Conservation (phyloP, 2,329 filamentous ascomycete genomes). For the Fusarium metavorans region DNA sequence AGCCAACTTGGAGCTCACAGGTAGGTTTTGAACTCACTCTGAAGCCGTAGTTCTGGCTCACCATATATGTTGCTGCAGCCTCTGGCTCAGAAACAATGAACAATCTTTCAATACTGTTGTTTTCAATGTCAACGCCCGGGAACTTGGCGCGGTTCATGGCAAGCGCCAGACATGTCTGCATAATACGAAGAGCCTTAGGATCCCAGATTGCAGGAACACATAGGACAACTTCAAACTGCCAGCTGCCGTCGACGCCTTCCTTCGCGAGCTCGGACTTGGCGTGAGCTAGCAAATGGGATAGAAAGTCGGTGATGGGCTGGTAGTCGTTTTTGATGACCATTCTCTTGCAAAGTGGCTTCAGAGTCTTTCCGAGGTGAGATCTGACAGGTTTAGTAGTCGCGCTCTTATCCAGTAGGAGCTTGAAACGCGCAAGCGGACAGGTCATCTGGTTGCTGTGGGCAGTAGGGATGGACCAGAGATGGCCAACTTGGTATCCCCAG, state of each 20-base stretch:
- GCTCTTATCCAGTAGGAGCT: not conserved
- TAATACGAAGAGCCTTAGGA: not conserved
- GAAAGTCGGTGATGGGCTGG: not conserved
- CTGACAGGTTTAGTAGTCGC: not conserved
- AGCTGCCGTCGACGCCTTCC: not conserved
- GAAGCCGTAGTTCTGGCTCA: not conserved
- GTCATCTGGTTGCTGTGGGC: not conserved
- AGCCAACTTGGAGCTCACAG: not conserved
- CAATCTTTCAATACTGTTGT: not conserved
- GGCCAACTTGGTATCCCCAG: slow-evolving; percentile 3
- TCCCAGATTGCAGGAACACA: slow-evolving; percentile 6
- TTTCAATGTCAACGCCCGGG: not conserved
- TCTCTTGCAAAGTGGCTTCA: not conserved
- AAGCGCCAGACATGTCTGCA: not conserved
- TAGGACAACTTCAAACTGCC: not conserved
- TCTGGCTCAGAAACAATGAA: slow-evolving; percentile 20
- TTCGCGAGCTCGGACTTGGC: not conserved
- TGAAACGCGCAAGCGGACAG: not conserved
- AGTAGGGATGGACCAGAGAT: not conserved
- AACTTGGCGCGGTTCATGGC: not conserved
- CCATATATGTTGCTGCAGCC: not conserved
- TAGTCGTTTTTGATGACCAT: not conserved
- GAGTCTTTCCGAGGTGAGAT: not conserved
- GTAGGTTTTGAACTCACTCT: not conserved
- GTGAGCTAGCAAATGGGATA: slow-evolving; percentile 1